Evolutionary conservation across 352 stramenopile genomes (phyloP).

Genomic region (Phytophthora hybrid): DNA sequence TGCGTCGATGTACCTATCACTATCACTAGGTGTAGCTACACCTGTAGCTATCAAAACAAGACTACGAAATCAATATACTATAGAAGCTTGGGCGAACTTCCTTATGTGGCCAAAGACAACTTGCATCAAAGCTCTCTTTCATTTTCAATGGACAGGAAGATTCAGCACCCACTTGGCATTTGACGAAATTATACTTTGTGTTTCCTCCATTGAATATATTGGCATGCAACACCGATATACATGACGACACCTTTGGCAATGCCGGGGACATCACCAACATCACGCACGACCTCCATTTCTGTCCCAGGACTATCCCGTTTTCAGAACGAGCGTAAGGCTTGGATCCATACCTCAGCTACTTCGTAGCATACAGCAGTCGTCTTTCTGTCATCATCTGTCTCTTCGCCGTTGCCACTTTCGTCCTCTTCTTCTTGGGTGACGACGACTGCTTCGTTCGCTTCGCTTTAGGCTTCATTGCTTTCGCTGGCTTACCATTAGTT

Average conservation of each 20-base stretch:
- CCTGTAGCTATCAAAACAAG: not conserved
- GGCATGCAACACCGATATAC: not conserved
- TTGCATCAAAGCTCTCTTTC: not conserved
- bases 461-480: not conserved
- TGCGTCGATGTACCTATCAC: not conserved
- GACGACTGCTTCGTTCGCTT: slow-evolving; percentile 10
- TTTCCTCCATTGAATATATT: not conserved
- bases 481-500: not conserved
- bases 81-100: too few species aligned
- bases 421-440: slow-evolving; percentile 3
- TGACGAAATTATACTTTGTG: not conserved
- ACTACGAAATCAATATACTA: too few species aligned
- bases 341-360: slow-evolving; percentile 3
- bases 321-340: not conserved
- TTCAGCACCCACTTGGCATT: not conserved
- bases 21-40: not conserved
- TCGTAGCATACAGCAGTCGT: slow-evolving; percentile 16
- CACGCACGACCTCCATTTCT: not conserved
- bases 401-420: slow-evolving; percentile 6
- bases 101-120: not conserved
- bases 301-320: not conserved
- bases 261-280: not conserved
- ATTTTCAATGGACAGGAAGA: too few species aligned
- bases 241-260: not conserved
- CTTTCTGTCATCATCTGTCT: slow-evolving; percentile 5